phyloP scores from a whole-genome alignment of 1,139 yeast genomes.

The Kurtzmaniella quercitrusa region DNA sequence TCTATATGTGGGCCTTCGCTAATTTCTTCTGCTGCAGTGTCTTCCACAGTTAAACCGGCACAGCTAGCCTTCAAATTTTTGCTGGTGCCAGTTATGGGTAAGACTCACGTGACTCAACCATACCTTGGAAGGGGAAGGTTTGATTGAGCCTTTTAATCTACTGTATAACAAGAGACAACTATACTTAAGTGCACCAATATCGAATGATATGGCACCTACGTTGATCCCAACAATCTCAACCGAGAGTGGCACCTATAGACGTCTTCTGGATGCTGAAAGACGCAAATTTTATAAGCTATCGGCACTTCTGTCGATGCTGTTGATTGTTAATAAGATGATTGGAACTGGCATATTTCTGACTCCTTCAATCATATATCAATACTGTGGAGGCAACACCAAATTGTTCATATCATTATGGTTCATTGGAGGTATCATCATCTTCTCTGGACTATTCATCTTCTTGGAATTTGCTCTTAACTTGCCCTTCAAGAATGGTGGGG shows the following conservation, averaged over 20 bases:
- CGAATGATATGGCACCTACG: slow-evolving; percentile 2
- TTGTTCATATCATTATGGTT: slow-evolving; percentile 37
- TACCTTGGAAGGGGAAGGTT: too few relatives aligned
- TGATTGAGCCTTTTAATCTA: too few relatives aligned
- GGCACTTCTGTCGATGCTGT: slow-evolving; percentile 23
- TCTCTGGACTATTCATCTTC: slow-evolving; percentile 44
- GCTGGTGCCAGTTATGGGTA: too few relatives aligned
- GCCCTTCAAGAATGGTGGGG: slow-evolving; percentile 48
- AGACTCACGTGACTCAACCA: too few relatives aligned
- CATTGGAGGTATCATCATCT: slow-evolving; percentile 41
- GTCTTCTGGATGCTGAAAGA: slow-evolving; percentile 1
- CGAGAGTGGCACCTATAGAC: slow-evolving; percentile 5
- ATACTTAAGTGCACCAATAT: too few relatives aligned
- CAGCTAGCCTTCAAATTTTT: too few relatives aligned
- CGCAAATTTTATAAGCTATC: slow-evolving; percentile 11
- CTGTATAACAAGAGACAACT: too few relatives aligned
- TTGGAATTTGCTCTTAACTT: slow-evolving; percentile 45
- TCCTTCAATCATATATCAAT: slow-evolving; percentile 44
- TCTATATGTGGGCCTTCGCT: too few relatives aligned
- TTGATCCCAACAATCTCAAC: slow-evolving; percentile 6
- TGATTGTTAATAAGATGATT: slow-evolving; percentile 48
- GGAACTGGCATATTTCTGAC: slow-evolving; percentile 52
- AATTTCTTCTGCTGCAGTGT: too few relatives aligned
- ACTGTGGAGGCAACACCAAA: slow-evolving; percentile 41
- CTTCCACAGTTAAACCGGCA: too few relatives aligned